Evolutionary conservation across 1,284 basidiomycete genomes (phyloP), one percentile per base, ranked within the genome.

Genomic region (Irpex lacteus): DNA sequence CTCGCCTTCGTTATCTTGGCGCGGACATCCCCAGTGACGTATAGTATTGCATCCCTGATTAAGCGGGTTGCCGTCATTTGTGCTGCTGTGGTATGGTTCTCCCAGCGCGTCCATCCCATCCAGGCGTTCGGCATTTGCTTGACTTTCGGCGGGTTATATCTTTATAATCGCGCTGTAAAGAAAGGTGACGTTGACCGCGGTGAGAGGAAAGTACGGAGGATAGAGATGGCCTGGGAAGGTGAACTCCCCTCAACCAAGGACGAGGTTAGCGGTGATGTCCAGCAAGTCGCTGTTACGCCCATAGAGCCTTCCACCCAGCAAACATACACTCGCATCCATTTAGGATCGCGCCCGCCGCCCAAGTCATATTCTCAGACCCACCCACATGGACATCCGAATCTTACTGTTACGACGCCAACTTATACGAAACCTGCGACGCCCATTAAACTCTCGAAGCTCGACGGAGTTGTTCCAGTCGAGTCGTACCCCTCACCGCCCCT

Each of bases 1-100:
- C 91, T 99, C 69, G 98, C 98, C 19, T 99, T 99, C 79, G 86
- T 96, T 70, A 95, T 99, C 70, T 88, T 99, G 32, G 89, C 95
- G 1, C 93, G 94, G 40, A 98, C 96, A 0, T 98, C 96, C 6
- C 98, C 97, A 5, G 98, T 99, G 65, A 99, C 98, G 0, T 99
- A 99, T 80, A 96, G 94, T 57, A 98, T 99, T 75, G 98, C 97
- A 0, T 97, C 94, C 9, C 87, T 99, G 70, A 90, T 98, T 80
- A 99, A 99, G 80, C 92, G 98, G 37, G 96, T 99, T 63, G 95
- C 92, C 55, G 98, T 99, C 70, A 99, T 99, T 72, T 96, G 95
- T 77, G 90, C 98, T 69, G 97, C 98, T 36, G 95, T 99, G 74
- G 80, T 96, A 60, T 99, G 97, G 97, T 99, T 98, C 80, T 90